Percentiles rank a stretch among this genome's conserved stretches.
Evolutionary conservation across 495 filamentous ascomycete species (phyloP).

Genomic region (Aspergillus cavernicola): DNA sequence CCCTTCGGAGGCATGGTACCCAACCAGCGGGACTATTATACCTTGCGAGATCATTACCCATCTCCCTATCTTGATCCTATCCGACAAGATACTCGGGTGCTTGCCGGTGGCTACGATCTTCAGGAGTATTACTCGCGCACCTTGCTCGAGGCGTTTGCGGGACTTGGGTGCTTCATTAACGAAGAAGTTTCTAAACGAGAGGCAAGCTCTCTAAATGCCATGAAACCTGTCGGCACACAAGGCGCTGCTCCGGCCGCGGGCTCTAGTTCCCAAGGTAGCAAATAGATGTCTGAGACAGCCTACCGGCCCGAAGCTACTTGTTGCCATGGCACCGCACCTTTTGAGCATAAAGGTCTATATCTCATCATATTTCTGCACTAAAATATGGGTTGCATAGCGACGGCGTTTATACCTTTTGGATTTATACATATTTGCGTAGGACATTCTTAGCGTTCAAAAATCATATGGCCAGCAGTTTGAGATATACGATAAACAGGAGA

Average conservation of each 20-base stretch:
- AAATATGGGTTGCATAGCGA: slow-evolving; percentile 43
- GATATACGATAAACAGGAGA: slow-evolving; percentile 13
- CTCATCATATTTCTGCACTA: neutral
- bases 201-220: slow-evolving; percentile 11
- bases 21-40: slow-evolving; percentile 64
- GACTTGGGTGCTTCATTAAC: slow-evolving; percentile 75
- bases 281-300: neutral
- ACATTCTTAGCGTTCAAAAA: neutral
- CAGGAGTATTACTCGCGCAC: slow-evolving; percentile 74
- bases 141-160: slow-evolving; percentile 85
- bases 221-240: slow-evolving; percentile 27
- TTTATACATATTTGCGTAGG: neutral
- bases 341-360: too few relatives aligned
- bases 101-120: slow-evolving; percentile 81
- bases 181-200: slow-evolving; percentile 64
- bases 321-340: too few relatives aligned
- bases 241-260: slow-evolving; percentile 31
- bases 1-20: slow-evolving; percentile 72
- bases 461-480: neutral
- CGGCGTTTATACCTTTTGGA: slow-evolving; percentile 36
- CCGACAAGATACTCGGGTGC: slow-evolving; percentile 54
- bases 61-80: slow-evolving; percentile 60
- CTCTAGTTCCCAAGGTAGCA: slow-evolving; percentile 3
- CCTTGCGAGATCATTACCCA: slow-evolving; percentile 62
- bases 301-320: too few relatives aligned